Conservation (phyloP, 371 early-diverging fungal genomes). For the Umbelopsis sp. region DNA sequence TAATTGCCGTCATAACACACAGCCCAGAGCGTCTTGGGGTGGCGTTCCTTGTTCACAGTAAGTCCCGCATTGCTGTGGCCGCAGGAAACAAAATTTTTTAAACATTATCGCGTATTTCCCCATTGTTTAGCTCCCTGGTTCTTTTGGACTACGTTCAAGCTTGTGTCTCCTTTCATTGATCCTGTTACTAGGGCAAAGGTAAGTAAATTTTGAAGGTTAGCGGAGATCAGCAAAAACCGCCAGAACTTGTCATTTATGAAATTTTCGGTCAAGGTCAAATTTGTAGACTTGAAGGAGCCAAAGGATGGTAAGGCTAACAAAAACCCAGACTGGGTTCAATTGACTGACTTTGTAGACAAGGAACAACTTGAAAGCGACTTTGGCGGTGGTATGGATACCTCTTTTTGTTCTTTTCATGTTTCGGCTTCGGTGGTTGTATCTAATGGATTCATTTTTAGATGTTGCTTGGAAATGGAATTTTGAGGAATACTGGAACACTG, state of each 20-base stretch:
- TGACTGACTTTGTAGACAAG: slow-evolving; percentile 1
- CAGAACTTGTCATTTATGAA: not conserved
- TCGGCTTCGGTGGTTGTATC: not conserved
- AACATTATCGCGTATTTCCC: not conserved
- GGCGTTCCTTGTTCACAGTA: slow-evolving; percentile 56
- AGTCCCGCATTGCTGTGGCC: not conserved
- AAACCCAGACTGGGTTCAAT: slow-evolving; percentile 1
- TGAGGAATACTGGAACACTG: not conserved
- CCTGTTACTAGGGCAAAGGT: slow-evolving; percentile 85
- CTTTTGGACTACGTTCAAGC: slow-evolving; percentile 73
- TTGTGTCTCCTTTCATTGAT: slow-evolving; percentile 84
- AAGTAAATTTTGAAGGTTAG: slow-evolving; percentile 21
- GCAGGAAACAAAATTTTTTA: not conserved
- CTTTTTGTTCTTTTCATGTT: not conserved
- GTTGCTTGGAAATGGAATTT: not conserved
- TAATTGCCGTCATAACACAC: slow-evolving; percentile 7
- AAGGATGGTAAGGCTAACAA: not conserved
- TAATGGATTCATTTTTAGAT: not conserved
- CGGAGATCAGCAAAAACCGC: too few relatives aligned
- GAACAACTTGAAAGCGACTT: slow-evolving; percentile 7
- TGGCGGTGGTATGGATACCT: not conserved
- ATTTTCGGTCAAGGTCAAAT: not conserved
- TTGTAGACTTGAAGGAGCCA: slow-evolving; percentile 6
- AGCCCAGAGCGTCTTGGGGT: slow-evolving; percentile 57
- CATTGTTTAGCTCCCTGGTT: slow-evolving; percentile 72